Base-by-base conservation (phyloP, 2,329 filamentous ascomycete genomes). In the Phialophora chinensis region DNA sequence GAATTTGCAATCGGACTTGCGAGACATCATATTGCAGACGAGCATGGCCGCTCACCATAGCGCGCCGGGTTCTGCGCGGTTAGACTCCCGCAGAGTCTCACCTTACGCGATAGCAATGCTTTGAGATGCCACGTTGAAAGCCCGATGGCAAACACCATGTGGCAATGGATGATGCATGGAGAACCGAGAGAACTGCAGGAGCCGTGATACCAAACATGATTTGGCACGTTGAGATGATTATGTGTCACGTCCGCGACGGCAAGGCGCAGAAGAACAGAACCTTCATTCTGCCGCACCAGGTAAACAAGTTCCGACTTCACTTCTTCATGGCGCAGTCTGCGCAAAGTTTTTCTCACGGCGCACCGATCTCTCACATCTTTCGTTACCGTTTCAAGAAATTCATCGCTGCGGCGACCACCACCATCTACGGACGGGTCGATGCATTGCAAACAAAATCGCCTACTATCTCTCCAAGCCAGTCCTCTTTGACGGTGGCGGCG, bases 201-300 rank as follows among this genome's bases (percentile, higher is more conserved):
- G 47, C n/a, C 1, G 49, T 11, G 49, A 53, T 2, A 55, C 35
- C 53, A 55, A 55, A 55, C 53, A 31, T 20, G 23, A 20, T 20
- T 29, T 55, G 53, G 11, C 31, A 29, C 53, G 23, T 20, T 31
- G 23, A 47, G 35, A 49, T 47, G 57, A 60, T 47, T 44, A 29
- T 44, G 38, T 60, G 57, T 55, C 53, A 55, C 53, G 29, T 35
- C 20, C 12, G 5, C 29, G 14, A 31, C 53, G 53, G 53, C 53
- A 31, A 35, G 53, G 31, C 35, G 53, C 53, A 33, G 33, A 44
- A 52, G 44, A 57, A 57, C 50, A 57, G 33, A 8, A 61, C 57
- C 42, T 57, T 54, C 57, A 65, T 47, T 65, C 58, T 57, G 38
- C 57, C 61, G 53, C 53, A 58, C 52, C 20, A 31, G 54, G 61